Percentiles rank a stretch among this genome's conserved stretches.
Conservation (phyloP, 2,329 filamentous ascomycete species). For the Cytospora piceae region DNA sequence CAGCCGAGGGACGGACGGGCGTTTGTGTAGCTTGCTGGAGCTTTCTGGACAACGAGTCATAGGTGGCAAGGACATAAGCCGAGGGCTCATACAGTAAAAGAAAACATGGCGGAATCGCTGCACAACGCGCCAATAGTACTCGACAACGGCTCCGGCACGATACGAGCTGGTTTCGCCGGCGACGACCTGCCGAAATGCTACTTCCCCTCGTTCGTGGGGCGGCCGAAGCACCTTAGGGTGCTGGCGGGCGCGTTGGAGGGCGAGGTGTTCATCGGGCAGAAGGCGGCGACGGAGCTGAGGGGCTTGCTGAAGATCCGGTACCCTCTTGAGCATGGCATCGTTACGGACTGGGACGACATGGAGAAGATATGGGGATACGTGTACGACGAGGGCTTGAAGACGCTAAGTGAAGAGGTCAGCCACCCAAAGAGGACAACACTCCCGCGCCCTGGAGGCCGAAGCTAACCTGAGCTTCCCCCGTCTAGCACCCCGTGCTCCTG, state of each 20-base stretch:
- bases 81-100: background rate
- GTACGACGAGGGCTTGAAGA: constrained; percentile 94
- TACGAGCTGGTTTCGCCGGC: constrained; percentile 94
- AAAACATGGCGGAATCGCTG: constrained; percentile 63
- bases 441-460: background rate
- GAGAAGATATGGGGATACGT: constrained; percentile 99
- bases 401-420: constrained; percentile 87
- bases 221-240: constrained; percentile 92
- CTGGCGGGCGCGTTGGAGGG: constrained; percentile 96
- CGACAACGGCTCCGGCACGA: constrained; percentile 98
- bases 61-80: background rate
- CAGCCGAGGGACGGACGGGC: background rate
- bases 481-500: constrained; percentile 87
- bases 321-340: constrained; percentile 94
- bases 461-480: constrained; percentile 30
- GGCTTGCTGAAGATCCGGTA: constrained; percentile 95
- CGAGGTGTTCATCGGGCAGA: constrained; percentile 94
- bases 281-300: constrained; percentile 83
- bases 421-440: constrained; percentile 32
- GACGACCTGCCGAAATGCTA: constrained; percentile 95
- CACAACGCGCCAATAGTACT: constrained; percentile 99
- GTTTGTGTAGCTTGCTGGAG: background rate
- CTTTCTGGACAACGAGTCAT: background rate
- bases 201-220: constrained; percentile 95
- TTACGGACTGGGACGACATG: constrained; percentile 99